Percentiles rank a stretch among this genome's conserved stretches.
Conservation (phyloP, 2,329 filamentous ascomycete genomes). For the Colletotrichum simmondsii region DNA sequence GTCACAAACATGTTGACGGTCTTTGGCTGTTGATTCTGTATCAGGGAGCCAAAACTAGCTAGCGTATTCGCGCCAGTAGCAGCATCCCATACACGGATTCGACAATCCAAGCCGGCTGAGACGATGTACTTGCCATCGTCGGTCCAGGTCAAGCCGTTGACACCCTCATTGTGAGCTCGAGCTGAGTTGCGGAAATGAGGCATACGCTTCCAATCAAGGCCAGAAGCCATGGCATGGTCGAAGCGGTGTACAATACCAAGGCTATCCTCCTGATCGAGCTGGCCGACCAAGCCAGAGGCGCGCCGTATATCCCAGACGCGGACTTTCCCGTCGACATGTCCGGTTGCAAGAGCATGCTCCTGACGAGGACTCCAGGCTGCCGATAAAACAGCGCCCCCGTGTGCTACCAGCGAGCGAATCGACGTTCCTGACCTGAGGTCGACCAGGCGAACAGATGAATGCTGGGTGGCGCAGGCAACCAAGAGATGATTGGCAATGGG, state of each 20-base stretch:
- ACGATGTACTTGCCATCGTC: slow-evolving; percentile 81
- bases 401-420: slow-evolving; percentile 77
- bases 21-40: slow-evolving; percentile 78
- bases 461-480: slow-evolving; percentile 88
- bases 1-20: slow-evolving; percentile 71
- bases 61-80: slow-evolving; percentile 86
- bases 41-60: slow-evolving; percentile 84
- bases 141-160: slow-evolving; percentile 88
- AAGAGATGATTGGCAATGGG: slow-evolving; percentile 78
- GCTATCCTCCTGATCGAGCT: slow-evolving; percentile 86
- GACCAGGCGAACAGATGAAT: slow-evolving; percentile 84
- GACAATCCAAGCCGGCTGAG: slow-evolving; percentile 84
- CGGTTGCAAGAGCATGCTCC: slow-evolving; percentile 84
- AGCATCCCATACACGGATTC: slow-evolving; percentile 89
- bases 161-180: slow-evolving; percentile 81
- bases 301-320: slow-evolving; percentile 90
- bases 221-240: slow-evolving; percentile 45
- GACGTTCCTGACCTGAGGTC: slow-evolving; percentile 86
- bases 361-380: slow-evolving; percentile 85
- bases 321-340: slow-evolving; percentile 85
- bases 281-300: slow-evolving; percentile 78
- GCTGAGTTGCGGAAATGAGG: slow-evolving; percentile 60
- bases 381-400: slow-evolving; percentile 74
- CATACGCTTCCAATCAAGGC: slow-evolving; percentile 42
- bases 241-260: slow-evolving; percentile 68